Conservation (phyloP, 352 stramenopile species). For the Pythium angustatum region DNA sequence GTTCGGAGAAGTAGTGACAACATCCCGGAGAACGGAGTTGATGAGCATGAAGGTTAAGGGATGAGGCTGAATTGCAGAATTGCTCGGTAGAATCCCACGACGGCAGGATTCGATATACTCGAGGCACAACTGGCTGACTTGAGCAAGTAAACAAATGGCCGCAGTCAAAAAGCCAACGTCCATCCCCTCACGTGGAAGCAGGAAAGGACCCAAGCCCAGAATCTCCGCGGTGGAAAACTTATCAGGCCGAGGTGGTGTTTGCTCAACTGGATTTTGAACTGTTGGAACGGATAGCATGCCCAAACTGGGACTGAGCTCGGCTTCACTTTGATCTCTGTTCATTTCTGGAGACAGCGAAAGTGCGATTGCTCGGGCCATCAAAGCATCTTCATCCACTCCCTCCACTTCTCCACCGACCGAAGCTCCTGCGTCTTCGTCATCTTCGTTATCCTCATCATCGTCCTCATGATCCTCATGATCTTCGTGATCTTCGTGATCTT, state of each 20-base stretch:
- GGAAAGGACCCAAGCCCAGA: conserved; percentile 63
- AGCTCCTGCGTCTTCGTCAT: conserved; percentile 52
- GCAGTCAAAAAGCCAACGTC: conserved; percentile 56
- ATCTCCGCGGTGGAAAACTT: conserved; percentile 76
- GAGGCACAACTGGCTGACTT: conserved; percentile 71
- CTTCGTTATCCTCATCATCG: conserved; percentile 59
- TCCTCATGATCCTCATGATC: conserved; percentile 65
- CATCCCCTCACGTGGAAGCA: conserved; percentile 38
- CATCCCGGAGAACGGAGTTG: conserved; percentile 74
- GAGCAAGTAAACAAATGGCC: conserved; percentile 52
- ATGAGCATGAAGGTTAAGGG: conserved; percentile 88
- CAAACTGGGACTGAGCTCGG: conserved; percentile 27
- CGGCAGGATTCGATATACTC: conserved; percentile 75
- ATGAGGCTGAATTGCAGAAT: conserved; percentile 70
- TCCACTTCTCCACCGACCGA: conserved; percentile 53
- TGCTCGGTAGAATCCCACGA: conserved; percentile 63
- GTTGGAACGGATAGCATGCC: conserved; percentile 20
- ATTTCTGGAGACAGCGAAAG: conserved; percentile 86
- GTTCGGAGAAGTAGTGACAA: conserved; percentile 31
- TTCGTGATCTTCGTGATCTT: conserved; percentile 55
- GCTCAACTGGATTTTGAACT: conserved; percentile 4
- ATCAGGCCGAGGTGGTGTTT: conserved; percentile 37
- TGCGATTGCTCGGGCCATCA: conserved; percentile 88
- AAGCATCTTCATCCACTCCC: conserved; percentile 83
- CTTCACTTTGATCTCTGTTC: conserved; percentile 58